Percentiles rank a stretch among this genome's conserved stretches.
These are phyloP conservation scores for Tylopilus sp. DNA, from an alignment of 768 basidiomycete species.

Conservation along the genomic window DNA sequence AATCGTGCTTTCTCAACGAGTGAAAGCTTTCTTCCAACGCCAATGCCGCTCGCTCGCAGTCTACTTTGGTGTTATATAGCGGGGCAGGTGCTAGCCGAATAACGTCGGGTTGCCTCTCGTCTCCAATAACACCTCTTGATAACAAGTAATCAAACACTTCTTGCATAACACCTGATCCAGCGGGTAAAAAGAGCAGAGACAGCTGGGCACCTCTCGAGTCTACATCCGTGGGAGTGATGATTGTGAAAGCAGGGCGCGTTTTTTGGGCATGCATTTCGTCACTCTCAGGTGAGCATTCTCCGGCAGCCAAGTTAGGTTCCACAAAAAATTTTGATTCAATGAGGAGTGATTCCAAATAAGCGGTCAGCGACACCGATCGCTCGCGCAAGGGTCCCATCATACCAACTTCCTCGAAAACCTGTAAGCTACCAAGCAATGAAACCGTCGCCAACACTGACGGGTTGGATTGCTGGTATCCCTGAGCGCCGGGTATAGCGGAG, in stretches of 20 bases:
- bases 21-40: slow-evolving; percentile 61
- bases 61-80: slow-evolving; percentile 80
- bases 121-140: slow-evolving; percentile 79
- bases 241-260: slow-evolving; percentile 65
- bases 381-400: slow-evolving; percentile 67
- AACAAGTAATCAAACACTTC: slow-evolving; percentile 58
- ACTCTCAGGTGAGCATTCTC: slow-evolving; percentile 25
- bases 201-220: slow-evolving; percentile 80
- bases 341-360: slow-evolving; percentile 63
- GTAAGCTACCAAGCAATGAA: slow-evolving; percentile 79
- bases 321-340: slow-evolving; percentile 62
- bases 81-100: slow-evolving; percentile 86
- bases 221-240: slow-evolving; percentile 78
- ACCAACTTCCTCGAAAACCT: slow-evolving; percentile 74
- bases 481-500: slow-evolving; percentile 82
- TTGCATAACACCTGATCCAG: slow-evolving; percentile 60
- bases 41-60: slow-evolving; percentile 67
- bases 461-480: slow-evolving; percentile 96
- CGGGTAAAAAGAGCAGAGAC: slow-evolving; percentile 75
- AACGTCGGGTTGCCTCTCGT: slow-evolving; percentile 89
- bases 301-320: slow-evolving; percentile 34
- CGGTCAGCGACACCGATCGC: slow-evolving; percentile 71
- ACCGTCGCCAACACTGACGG: slow-evolving; percentile 79
- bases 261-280: slow-evolving; percentile 13
- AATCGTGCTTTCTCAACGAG: slow-evolving; percentile 15